phyloP scores from a whole-genome alignment of 768 basidiomycete genomes.

The Ramaria sp. region DNA sequence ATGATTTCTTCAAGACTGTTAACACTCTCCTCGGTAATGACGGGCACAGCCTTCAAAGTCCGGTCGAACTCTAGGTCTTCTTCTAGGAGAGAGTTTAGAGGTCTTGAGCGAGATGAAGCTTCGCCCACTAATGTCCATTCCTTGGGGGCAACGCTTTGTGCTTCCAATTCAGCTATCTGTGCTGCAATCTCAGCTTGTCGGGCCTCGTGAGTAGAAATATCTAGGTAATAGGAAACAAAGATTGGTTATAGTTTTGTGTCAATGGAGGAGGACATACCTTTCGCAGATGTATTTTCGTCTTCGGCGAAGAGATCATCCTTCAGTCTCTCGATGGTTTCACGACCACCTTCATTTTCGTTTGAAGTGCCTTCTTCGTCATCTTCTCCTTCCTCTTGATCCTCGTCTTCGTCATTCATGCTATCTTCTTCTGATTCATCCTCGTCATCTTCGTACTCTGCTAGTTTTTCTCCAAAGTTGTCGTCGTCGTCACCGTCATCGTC shows the following conservation, averaged over 20 bases:
- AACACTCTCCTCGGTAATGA: conserved; percentile 83
- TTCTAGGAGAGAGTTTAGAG: conserved; percentile 84
- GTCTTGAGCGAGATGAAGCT: conserved; percentile 68
- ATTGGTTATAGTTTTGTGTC: neutral
- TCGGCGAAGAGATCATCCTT: conserved; percentile 76
- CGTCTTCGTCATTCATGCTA: neutral
- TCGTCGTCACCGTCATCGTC: conserved; percentile 17
- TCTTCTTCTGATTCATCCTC: conserved; percentile 13
- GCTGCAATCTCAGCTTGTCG: conserved; percentile 62
- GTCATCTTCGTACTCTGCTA: conserved; percentile 34
- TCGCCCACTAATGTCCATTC: conserved; percentile 93
- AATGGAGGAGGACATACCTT: neutral
- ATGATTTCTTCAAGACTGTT: conserved; percentile 80
- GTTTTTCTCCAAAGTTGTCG: conserved; percentile 31
- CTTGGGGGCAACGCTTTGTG: conserved; percentile 79
- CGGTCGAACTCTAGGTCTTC: conserved; percentile 95
- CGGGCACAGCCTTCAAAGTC: conserved; percentile 73
- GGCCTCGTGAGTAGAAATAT: conserved; percentile 69
- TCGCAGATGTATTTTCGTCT: conserved; percentile 36
- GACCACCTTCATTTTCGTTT: conserved; percentile 17
- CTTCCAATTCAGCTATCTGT: conserved; percentile 75
- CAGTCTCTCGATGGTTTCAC: conserved; percentile 51
- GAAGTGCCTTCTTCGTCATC: conserved; percentile 4
- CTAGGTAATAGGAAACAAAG: conserved; percentile 19
- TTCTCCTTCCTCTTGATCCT: conserved; percentile 5